Base-by-base conservation (phyloP, 371 early-diverging fungal genomes). In the Dipsacomyces acuminosporus region DNA sequence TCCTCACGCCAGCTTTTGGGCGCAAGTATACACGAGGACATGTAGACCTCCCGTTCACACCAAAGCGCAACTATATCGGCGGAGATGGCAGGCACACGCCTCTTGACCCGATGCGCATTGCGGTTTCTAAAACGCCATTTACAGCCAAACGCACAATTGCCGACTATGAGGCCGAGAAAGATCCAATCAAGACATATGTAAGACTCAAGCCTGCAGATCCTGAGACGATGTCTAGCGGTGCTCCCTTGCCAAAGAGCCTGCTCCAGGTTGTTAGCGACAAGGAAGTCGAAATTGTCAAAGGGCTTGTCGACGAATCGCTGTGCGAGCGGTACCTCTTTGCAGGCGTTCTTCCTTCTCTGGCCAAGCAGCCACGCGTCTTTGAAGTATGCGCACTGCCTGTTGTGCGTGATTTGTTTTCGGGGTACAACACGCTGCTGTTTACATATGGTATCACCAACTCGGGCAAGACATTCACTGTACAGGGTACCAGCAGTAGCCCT, bases 361-460 rank as follows among this genome's bases (percentile, higher is more conserved):
- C 76, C 6, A 45, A 59, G 35, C 84, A 84, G 58, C 53, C 79
- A 19, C 66, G 69, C 0, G 76, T 87, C 14, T 88, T 86, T 25
- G 74, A 81, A 9, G 75, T 78, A 17, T 79, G 81, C 0, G 82
- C 85, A 7, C 33, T 80, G 20, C 83, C 84, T 0, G 73, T 83
- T 3, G 64, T 86, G 15, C 49, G 57, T n/a, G 74, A 75, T 14
- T 22, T 75, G 36, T 56, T 72, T 23, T 45, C 62, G 7, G 86
- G 87, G 5, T 78, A 74, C 52, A 85, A 87, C 53, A 80, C 80
- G 18, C 61, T 86, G 19, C 44, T 87, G 30, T 86, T 89, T 61
- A 78, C 87, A 0, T 87, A 88, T 45, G 88, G 89, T 5, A 85
- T 86, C 41, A 90, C 90, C 22, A 88, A 87, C 33, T 84, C 86